Base-by-base conservation (phyloP, 2,329 filamentous ascomycete genomes). In the Dactylellina cionopaga region DNA sequence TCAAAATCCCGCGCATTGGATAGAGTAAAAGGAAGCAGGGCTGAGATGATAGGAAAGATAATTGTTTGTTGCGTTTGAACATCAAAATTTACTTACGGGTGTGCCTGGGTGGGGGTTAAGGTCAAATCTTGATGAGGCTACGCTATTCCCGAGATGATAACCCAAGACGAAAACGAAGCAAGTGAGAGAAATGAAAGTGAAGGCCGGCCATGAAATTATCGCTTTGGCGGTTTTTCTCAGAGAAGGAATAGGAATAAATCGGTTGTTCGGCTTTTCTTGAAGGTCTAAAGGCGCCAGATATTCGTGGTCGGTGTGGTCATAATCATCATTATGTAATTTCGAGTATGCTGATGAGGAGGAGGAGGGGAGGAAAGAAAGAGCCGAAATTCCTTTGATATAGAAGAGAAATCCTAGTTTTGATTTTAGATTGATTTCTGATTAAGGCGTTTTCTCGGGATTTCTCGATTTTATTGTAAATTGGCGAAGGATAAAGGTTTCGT, bases 111-210 rank as follows among this genome's bases (percentile, higher is more conserved):
- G 17, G 10, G 15, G 11, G 25, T 37, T 25, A 2, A 11, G 29
- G 13, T 17, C 51, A 39, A n/a, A 35, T 5, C 22, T 39, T 5
- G 19, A 55, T 11, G n/a, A 5, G 1, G 5, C 33, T 9, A 27
- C 22, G 29, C 51, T 55, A 17, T 27, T 55, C 10, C 51, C 51
- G 22, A 55, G 13, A 55, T 55, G 51, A 41, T 55, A 55, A 0
- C 51, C 51, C 7, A 55, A 10, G 2, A 55, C 19, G 33, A 55
- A 41, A 17, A 41, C 22, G 13, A 55, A 55, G 1, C 33, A 13
- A 22, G 22, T 35, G n/a, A n/a, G n/a, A 41, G 51, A 39, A 4
- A 55, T 10, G 6, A 35, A 6, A 17, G n/a, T 3, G 17, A 55
- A 55, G 2, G 19, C 4, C 17, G 33, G 19, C 51, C 51, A 55